Conservation (phyloP, 805 yeast genomes). For the Sugiyamaella americana region DNA sequence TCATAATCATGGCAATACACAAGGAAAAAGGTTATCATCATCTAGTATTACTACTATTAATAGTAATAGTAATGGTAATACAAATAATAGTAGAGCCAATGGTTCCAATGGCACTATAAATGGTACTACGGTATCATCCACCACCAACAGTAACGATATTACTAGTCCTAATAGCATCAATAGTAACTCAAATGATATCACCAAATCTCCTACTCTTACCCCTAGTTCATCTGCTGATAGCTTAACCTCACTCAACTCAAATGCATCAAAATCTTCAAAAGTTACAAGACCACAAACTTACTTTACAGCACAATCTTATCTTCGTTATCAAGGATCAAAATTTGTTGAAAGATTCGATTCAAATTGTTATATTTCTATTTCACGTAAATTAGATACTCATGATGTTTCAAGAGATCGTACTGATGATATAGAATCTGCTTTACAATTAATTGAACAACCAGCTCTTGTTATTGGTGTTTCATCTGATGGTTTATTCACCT, state of each 20-base stretch:
- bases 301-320: slow-evolving; percentile 92
- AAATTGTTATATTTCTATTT: slow-evolving; percentile 89
- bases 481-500: slow-evolving; percentile 89
- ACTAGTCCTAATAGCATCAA: slow-evolving; percentile 1
- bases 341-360: slow-evolving; percentile 90
- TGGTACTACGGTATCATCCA: no score
- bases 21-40: slow-evolving; percentile 24
- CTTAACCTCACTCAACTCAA: slow-evolving; percentile 2
- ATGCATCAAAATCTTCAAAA: background rate
- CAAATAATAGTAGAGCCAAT: no score
- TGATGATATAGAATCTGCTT: slow-evolving; percentile 43
- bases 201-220: background rate
- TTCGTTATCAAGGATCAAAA: slow-evolving; percentile 90
- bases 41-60: slow-evolving; percentile 2
- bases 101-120: no score
- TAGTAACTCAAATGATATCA: slow-evolving; percentile 5
- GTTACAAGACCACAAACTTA: slow-evolving; percentile 42
- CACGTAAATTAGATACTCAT: slow-evolving; percentile 91
- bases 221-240: slow-evolving; percentile 5
- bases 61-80: background rate
- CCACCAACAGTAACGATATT: background rate
- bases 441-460: slow-evolving; percentile 61
- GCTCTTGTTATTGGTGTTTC: slow-evolving; percentile 81
- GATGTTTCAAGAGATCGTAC: slow-evolving; percentile 79
- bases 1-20: slow-evolving; percentile 76